Conservation (phyloP, 495 filamentous ascomycete genomes). For the Penicillium longicatenatum region DNA sequence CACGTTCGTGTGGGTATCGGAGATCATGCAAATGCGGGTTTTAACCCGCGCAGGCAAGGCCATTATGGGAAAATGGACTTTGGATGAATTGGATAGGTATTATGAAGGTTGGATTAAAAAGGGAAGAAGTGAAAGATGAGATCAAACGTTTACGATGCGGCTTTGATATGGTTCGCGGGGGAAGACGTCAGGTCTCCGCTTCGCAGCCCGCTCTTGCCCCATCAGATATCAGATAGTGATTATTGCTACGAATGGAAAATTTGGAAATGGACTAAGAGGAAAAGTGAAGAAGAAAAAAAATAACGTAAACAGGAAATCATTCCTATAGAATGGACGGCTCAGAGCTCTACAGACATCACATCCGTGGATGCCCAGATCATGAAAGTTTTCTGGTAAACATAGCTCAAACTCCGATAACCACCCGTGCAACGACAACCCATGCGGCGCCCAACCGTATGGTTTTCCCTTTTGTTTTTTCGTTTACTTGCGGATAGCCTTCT, state of each 20-base stretch:
- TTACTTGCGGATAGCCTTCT: conserved; percentile 97
- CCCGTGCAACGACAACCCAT: conserved; percentile 41
- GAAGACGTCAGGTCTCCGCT: conserved; percentile 11
- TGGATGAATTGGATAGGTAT: neutral
- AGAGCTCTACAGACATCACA: conserved; percentile 50
- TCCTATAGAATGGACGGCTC: conserved; percentile 45
- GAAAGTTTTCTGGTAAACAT: conserved; percentile 43
- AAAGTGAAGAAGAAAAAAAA: conserved; percentile 19
- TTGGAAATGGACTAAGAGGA: conserved; percentile 5
- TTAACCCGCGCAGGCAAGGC: conserved; percentile 24
- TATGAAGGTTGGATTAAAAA: conserved; percentile 1
- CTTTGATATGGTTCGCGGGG: conserved; percentile 6
- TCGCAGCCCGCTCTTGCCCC: conserved; percentile 4
- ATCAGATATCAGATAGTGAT: neutral
- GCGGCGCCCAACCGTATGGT: conserved; percentile 27
- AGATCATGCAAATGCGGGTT: conserved; percentile 61
- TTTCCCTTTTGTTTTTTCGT: conserved; percentile 44
- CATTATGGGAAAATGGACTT: conserved; percentile 15
- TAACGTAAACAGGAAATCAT: conserved; percentile 36
- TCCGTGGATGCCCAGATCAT: conserved; percentile 47
- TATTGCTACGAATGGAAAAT: neutral
- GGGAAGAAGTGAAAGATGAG: neutral
- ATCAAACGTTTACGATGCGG: neutral
- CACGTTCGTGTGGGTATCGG: conserved; percentile 59
- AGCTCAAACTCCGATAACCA: conserved; percentile 52